phyloP scores from a whole-genome alignment of 2,329 filamentous ascomycete genomes.

The Cladosporium sp. region DNA sequence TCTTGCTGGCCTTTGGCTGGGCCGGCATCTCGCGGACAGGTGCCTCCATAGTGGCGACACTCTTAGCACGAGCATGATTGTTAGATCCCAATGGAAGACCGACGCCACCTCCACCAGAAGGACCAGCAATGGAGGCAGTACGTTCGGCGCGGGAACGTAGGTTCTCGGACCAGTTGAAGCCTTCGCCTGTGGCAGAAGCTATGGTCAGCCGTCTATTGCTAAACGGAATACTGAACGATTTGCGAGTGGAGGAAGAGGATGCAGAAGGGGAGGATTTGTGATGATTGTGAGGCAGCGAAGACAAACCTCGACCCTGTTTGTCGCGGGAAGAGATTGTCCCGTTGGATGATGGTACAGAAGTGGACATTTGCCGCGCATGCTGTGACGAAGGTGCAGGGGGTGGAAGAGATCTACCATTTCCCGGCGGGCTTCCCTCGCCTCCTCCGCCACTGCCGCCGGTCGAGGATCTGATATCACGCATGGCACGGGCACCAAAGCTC shows the following conservation, averaged over 20 bases:
- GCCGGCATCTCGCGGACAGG: conserved; percentile 43
- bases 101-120: conserved; percentile 7
- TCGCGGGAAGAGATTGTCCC: conserved; percentile 47
- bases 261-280: conserved; percentile 9
- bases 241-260: conserved; percentile 32
- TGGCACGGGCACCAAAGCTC: conserved; percentile 81
- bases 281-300: conserved; percentile 31
- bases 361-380: conserved; percentile 18
- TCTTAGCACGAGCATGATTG: conserved; percentile 64
- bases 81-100: not conserved
- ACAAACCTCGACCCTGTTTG: conserved; percentile 55
- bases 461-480: conserved; percentile 62
- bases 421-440: conserved; percentile 25
- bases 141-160: conserved; percentile 88
- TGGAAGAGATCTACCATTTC: conserved; percentile 32
- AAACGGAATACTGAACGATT: conserved; percentile 13
- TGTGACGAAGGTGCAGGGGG: conserved; percentile 22
- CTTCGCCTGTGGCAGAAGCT: conserved; percentile 67
- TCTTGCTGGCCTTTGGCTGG: conserved; percentile 53
- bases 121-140: conserved; percentile 46
- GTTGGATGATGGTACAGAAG: conserved; percentile 24
- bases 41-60: conserved; percentile 58
- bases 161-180: conserved; percentile 96
- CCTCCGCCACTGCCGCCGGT: conserved; percentile 43
- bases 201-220: conserved; percentile 14